These are phyloP conservation scores for Erysimum cheiranthoides DNA, from an alignment of 345 rosid species.

Conservation along the genomic window DNA sequence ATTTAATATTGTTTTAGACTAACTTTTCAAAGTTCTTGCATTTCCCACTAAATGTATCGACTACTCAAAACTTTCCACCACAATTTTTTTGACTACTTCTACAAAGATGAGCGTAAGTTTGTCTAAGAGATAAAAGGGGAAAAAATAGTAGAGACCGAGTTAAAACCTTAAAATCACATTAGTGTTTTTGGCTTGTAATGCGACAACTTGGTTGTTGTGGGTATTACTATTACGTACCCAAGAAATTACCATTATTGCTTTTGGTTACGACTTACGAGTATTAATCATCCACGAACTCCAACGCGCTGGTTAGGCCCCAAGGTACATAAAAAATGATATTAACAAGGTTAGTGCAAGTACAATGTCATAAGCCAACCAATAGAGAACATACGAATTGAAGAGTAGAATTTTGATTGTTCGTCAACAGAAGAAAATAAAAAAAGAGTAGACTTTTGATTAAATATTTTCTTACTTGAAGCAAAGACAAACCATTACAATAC, in stretches of 20 bases:
- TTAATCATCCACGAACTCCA: constrained; percentile 25
- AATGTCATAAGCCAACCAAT: neutral
- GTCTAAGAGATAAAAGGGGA: too few relatives aligned
- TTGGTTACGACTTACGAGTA: constrained; percentile 10
- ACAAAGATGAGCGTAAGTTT: too few relatives aligned
- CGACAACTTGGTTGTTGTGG: neutral
- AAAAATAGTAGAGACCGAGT: too few relatives aligned
- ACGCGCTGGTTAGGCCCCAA: constrained; percentile 16
- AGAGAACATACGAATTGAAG: neutral
- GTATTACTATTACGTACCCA: constrained; percentile 23
- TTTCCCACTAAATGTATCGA: too few relatives aligned
- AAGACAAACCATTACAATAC: constrained; percentile 22
- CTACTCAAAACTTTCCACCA: too few relatives aligned
- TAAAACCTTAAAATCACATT: too few relatives aligned
- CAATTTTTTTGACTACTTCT: too few relatives aligned
- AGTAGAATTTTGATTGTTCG: neutral
- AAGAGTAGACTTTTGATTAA: too few relatives aligned
- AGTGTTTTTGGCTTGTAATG: neutral
- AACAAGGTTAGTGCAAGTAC: neutral
- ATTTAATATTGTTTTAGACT: too few relatives aligned
- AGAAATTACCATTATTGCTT: constrained; percentile 13
- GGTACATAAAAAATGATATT: neutral
- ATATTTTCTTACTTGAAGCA: constrained; percentile 7
- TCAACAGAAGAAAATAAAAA: too few relatives aligned
- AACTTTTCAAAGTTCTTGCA: too few relatives aligned